A percentile compares a stretch with the other conserved stretches of the same genome.
Evolutionary conservation across 306 rosid genomes (phyloP).

Genomic region (Boehmeria nivea): DNA sequence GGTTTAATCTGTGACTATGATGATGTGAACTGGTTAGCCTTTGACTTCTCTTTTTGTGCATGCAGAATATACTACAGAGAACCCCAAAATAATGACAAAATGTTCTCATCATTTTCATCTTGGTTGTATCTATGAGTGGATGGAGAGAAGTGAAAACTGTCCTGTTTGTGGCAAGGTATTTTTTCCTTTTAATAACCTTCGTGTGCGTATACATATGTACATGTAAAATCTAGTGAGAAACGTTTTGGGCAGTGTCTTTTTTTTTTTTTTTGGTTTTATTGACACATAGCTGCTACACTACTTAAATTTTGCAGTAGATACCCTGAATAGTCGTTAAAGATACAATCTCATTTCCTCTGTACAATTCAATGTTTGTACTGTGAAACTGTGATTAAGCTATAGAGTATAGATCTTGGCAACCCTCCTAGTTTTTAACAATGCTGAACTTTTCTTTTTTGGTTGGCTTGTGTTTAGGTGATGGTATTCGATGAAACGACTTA

Average conservation of each 20-base stretch:
- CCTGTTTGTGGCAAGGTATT: conserved; percentile 98
- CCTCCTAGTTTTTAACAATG: too few species aligned
- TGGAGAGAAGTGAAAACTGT: conserved; percentile 99
- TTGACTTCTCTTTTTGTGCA: too few species aligned
- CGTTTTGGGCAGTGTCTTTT: background rate
- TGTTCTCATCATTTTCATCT: conserved; percentile 98
- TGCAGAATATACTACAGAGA: conserved; percentile 83
- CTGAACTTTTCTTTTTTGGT: background rate
- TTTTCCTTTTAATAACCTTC: background rate
- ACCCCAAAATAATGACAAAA: conserved; percentile 89
- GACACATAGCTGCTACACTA: too few species aligned
- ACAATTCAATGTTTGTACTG: too few species aligned
- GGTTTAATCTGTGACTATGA: too few species aligned
- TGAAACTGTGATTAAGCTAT: too few species aligned
- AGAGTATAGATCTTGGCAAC: too few species aligned
- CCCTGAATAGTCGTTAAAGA: too few species aligned
- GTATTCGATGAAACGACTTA: conserved; percentile 75
- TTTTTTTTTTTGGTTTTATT: too few species aligned
- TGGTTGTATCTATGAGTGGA: conserved; percentile 98
- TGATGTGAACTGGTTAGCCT: too few species aligned
- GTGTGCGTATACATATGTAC: background rate
- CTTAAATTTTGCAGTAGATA: too few species aligned
- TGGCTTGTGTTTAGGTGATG: conserved; percentile 56
- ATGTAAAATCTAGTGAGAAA: background rate
- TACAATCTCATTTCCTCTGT: too few species aligned